Evolutionary conservation across 129 eudicot species (phyloP).

Genomic region (Cynara cardunculus): DNA sequence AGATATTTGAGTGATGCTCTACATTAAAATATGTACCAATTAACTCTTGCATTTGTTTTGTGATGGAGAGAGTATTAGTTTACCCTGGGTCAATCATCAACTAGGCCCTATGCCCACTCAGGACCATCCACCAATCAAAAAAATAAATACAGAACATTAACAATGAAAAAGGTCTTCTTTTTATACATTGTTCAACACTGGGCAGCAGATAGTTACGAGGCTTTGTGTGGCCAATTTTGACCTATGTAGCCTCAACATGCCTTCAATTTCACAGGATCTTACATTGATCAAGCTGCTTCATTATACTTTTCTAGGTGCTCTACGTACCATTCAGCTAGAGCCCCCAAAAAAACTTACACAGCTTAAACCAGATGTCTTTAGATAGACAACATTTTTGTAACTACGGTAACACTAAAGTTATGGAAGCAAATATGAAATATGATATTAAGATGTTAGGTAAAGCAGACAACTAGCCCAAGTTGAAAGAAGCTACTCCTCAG

Average conservation of each 20-base stretch:
- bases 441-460: slow-evolving; percentile 6
- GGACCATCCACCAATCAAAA: not conserved
- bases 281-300: not conserved
- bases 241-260: not conserved
- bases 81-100: not conserved
- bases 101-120: not conserved
- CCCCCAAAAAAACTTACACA: slow-evolving; percentile 1
- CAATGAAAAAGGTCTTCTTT: not conserved
- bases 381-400: slow-evolving; percentile 1
- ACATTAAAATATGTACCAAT: not conserved
- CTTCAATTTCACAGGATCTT: slow-evolving; percentile 1
- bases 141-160: not conserved
- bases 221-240: not conserved
- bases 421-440: not conserved
- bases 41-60: not conserved
- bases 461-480: slow-evolving; percentile 22
- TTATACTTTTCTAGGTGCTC: not conserved
- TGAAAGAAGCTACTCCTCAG: slow-evolving; percentile 6
- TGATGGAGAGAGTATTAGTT: not conserved
- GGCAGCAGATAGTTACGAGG: not conserved
- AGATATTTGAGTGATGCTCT: not conserved
- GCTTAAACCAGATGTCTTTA: slow-evolving; percentile 11
- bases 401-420: not conserved
- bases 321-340: slow-evolving; percentile 3
- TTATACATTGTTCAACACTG: not conserved